Base-by-base conservation (phyloP, 1,139 yeast species). In the Zygoascus sp. region DNA sequence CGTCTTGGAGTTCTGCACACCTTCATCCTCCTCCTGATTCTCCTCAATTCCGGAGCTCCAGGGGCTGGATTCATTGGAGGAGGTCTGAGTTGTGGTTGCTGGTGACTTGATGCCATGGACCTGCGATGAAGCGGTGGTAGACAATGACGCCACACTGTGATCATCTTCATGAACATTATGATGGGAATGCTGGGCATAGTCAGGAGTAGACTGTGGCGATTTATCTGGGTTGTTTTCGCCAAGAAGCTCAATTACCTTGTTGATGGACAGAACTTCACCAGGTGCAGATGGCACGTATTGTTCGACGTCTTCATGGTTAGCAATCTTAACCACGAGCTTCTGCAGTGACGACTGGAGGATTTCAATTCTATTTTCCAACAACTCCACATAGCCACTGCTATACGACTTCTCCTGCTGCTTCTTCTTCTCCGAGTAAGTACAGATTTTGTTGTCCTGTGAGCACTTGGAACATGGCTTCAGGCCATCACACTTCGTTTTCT, bases 401-500 rank as follows among this genome's bases (percentile, higher is more conserved):
- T 81, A 82, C 40, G 68, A 67, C 59, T 80, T 79, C 52, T 83
- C 89, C 51, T 74, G 77, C 32, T 73, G 69, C 56, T 78, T 78
- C 63, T 77, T 78, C 67, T 82, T 76, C 53, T 83, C 87, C 22
- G 86, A 79, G 59, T 82, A 84, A 0, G 85, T 81, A 64, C 94
- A 84, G 37, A 83, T 74, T 62, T 82, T 83, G 63, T 84, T 83
- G 58, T 83, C 90, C 42, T 75, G 70, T 9, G 75, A 66, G 61
- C 94, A 84, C 45, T 83, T 72, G 37, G 79, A 74, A 59, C 94
- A 84, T 1, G 94, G 92, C 58, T 81, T 81, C 53, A 77, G 75
- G 15, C 94, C 94, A 55, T 84, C 88, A 64, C 90, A 84, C 52
- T 59, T 59, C 4, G 63, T 55, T 51, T 59, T 83, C 60, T 82